Evolutionary conservation across 2,329 filamentous ascomycete genomes (phyloP).

Genomic region (Apiospora phragmitis): DNA sequence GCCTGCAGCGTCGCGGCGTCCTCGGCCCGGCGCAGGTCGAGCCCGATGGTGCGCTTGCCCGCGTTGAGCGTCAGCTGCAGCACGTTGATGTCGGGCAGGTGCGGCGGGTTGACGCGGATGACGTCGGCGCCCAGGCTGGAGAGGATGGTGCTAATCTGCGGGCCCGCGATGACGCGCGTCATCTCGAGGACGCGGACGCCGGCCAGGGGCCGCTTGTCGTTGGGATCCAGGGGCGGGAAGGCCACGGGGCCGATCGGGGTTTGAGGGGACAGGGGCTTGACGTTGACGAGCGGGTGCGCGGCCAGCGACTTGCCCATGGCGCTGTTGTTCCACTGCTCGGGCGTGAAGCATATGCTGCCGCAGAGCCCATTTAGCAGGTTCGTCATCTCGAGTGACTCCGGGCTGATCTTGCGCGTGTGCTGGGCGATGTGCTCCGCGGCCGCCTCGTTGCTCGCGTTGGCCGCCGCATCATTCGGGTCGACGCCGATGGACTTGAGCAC

Average conservation of each 20-base stretch:
- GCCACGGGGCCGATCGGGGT: slow-evolving; percentile 33
- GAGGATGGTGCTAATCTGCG: slow-evolving; percentile 42
- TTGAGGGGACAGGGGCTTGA: slow-evolving; percentile 34
- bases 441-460: slow-evolving; percentile 24
- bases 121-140: slow-evolving; percentile 47
- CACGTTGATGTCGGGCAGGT: slow-evolving; percentile 42
- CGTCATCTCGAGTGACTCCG: slow-evolving; percentile 43
- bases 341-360: slow-evolving; percentile 45
- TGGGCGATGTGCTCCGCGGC: slow-evolving; percentile 34
- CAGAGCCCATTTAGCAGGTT: slow-evolving; percentile 42
- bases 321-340: slow-evolving; percentile 43
- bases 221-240: slow-evolving; percentile 30
- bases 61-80: slow-evolving; percentile 43
- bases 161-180: slow-evolving; percentile 48
- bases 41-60: slow-evolving; percentile 45
- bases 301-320: slow-evolving; percentile 43
- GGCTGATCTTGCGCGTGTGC: slow-evolving; percentile 32
- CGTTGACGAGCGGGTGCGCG: slow-evolving; percentile 43
- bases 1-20: slow-evolving; percentile 40
- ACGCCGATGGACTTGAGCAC: slow-evolving; percentile 48
- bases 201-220: slow-evolving; percentile 38
- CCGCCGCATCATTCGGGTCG: slow-evolving; percentile 27
- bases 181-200: slow-evolving; percentile 53
- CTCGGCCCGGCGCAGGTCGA: slow-evolving; percentile 46
- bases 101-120: slow-evolving; percentile 43